Evolutionary conservation across 371 early-diverging fungal species (phyloP).

Genomic region (Apophysomyces elegans): DNA sequence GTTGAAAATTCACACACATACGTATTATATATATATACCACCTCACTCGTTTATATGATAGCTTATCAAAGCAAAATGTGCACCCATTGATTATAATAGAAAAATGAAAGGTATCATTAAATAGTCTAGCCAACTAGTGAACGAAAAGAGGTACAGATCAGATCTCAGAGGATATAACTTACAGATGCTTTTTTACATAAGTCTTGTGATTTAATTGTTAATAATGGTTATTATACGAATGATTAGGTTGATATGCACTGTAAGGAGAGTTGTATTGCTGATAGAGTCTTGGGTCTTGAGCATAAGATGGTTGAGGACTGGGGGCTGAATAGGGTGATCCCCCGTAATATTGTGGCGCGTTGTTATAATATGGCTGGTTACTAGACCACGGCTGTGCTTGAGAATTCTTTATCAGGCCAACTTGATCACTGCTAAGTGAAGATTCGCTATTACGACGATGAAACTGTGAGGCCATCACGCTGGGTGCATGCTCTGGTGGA

Average conservation of each 20-base stretch:
- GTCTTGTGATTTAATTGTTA: background rate
- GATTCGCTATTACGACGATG: conserved; percentile 15
- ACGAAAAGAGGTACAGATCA: background rate
- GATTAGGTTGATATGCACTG: background rate
- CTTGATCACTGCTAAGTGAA: conserved; percentile 15
- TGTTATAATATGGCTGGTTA: background rate
- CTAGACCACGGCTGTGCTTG: conserved; percentile 17
- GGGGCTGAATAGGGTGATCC: background rate
- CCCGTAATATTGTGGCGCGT: background rate
- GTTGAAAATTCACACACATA: too few relatives aligned
- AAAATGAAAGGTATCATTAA: background rate
- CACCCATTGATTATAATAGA: too few relatives aligned
- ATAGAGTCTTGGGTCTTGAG: background rate
- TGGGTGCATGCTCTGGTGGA: conserved; percentile 9
- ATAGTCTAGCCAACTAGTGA: background rate
- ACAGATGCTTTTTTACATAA: conserved; percentile 4
- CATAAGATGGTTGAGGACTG: background rate
- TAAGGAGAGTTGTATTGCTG: background rate
- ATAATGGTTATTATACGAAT: conserved; percentile 6
- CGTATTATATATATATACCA: too few relatives aligned
- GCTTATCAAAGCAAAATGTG: too few relatives aligned
- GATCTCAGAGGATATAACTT: background rate
- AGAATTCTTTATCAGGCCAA: conserved; percentile 12
- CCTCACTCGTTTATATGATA: too few relatives aligned
- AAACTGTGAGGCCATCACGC: conserved; percentile 6